phyloP scores from a whole-genome alignment of 805 yeast species.

The Spathaspora girioi region DNA sequence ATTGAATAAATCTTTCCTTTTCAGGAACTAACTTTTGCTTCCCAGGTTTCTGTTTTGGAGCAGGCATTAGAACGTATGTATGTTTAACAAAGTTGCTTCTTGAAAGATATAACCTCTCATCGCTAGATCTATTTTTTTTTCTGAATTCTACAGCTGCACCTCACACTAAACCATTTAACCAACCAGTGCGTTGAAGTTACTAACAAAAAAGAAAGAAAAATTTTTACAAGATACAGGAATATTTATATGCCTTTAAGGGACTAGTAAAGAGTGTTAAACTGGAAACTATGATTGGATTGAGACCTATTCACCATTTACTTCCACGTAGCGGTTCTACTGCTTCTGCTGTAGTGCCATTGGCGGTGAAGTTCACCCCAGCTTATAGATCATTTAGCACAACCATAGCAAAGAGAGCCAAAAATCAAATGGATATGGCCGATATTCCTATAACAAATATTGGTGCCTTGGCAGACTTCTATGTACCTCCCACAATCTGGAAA shows the following conservation, averaged over 20 bases:
- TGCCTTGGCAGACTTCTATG: slow-evolving; percentile 40
- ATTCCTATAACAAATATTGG: slow-evolving; percentile 37
- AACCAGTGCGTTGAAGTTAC: not conserved
- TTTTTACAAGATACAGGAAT: slow-evolving; percentile 11
- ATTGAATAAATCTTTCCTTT: slow-evolving; percentile 86
- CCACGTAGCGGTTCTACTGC: not conserved
- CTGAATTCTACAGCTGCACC: not conserved
- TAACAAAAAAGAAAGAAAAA: not conserved
- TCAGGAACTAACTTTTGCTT: slow-evolving; percentile 81
- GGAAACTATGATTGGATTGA: not conserved
- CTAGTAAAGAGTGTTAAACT: not conserved
- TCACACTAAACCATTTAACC: not conserved
- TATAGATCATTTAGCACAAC: not conserved
- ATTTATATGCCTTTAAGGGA: not conserved
- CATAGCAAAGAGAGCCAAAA: not conserved
- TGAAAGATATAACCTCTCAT: not conserved
- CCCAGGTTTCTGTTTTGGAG: slow-evolving; percentile 21
- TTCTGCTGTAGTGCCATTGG: not conserved
- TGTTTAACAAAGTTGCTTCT: not conserved
- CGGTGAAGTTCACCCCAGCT: not conserved
- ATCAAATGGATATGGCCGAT: slow-evolving; percentile 28
- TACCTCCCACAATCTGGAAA: slow-evolving; percentile 32
- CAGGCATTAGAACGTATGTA: slow-evolving; percentile 26
- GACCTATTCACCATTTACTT: not conserved
- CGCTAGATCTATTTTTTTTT: slow-evolving; percentile 1